These are phyloP conservation scores for Sphagnum magellanicum DNA, from an alignment of 228 moss, liverwort and hornwort species.

Conservation along the genomic window DNA sequence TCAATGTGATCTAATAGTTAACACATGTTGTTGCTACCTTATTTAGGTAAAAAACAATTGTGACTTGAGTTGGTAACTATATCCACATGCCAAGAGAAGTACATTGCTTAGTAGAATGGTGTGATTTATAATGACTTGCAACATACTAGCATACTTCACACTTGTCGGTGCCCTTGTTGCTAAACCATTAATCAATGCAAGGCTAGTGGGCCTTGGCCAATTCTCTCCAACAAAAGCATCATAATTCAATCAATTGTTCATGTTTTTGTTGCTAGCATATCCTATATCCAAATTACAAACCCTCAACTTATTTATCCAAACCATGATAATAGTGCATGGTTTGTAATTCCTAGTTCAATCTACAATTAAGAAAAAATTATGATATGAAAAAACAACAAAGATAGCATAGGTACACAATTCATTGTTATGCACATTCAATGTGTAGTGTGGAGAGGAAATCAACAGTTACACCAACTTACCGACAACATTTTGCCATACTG, in stretches of 20 bases:
- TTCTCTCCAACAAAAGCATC: slow-evolving; percentile 86
- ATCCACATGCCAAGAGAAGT: too few species aligned
- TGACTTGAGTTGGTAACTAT: too few species aligned
- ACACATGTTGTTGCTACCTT: too few species aligned
- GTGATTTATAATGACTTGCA: too few species aligned
- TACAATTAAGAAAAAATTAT: not conserved
- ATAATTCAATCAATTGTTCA: slow-evolving; percentile 79
- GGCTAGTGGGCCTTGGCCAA: slow-evolving; percentile 81
- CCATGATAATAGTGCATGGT: too few species aligned
- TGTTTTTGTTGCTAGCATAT: slow-evolving; percentile 77
- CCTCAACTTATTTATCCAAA: not conserved
- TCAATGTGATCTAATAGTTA: too few species aligned
- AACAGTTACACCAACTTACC: slow-evolving; percentile 20
- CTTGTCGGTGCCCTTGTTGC: slow-evolving; percentile 84
- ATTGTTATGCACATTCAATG: not conserved
- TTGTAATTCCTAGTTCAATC: not conserved
- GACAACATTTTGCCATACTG: slow-evolving; percentile 58
- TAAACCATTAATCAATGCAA: slow-evolving; percentile 92
- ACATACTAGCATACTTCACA: slow-evolving; percentile 98
- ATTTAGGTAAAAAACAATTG: too few species aligned
- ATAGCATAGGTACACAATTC: not conserved
- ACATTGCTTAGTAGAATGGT: too few species aligned
- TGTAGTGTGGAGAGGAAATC: not conserved
- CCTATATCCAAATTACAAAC: slow-evolving; percentile 21
- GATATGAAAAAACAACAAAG: not conserved